These are phyloP conservation scores for Hypericum androsaemum DNA, from an alignment of 345 rosid genomes.

Conservation along the genomic window DNA sequence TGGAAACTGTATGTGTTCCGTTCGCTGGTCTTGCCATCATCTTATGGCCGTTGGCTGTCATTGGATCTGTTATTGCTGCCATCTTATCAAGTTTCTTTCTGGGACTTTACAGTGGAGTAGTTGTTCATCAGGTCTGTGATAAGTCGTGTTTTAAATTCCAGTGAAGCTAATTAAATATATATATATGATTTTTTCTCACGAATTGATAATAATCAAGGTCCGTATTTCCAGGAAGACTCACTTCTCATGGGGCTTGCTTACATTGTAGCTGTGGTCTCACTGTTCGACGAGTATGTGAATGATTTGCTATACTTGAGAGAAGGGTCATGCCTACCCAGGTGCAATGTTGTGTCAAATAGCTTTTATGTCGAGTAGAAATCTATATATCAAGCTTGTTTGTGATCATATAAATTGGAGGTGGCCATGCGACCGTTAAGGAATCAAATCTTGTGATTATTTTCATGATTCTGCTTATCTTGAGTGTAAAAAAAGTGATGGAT, in stretches of 20 bases:
- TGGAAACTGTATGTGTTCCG: slow-evolving; percentile 82
- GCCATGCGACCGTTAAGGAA: no score
- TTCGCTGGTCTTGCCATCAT: slow-evolving; percentile 79
- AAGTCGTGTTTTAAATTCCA: not conserved
- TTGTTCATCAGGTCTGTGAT: slow-evolving; percentile 58
- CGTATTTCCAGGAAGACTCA: slow-evolving; percentile 58
- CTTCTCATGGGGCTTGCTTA: slow-evolving; percentile 55
- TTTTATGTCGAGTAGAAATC: no score
- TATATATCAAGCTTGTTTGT: no score
- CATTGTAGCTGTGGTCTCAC: slow-evolving; percentile 49
- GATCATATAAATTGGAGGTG: no score
- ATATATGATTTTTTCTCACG: no score
- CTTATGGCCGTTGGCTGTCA: slow-evolving; percentile 78
- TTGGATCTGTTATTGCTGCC: slow-evolving; percentile 48
- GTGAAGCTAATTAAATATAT: no score
- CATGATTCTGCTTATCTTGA: not conserved
- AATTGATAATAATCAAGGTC: slow-evolving; percentile 8
- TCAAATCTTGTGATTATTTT: not conserved
- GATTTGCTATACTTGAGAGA: slow-evolving; percentile 70
- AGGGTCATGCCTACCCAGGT: slow-evolving; percentile 84
- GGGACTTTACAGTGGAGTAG: slow-evolving; percentile 55
- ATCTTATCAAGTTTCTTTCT: slow-evolving; percentile 54
- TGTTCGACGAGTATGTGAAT: slow-evolving; percentile 72
- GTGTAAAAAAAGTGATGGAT: no score
- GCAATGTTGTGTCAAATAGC: not conserved